Percentiles rank a stretch among this genome's conserved stretches.
phyloP scores from a whole-genome alignment of 805 yeast species.

The Candida methanosorbosa region DNA sequence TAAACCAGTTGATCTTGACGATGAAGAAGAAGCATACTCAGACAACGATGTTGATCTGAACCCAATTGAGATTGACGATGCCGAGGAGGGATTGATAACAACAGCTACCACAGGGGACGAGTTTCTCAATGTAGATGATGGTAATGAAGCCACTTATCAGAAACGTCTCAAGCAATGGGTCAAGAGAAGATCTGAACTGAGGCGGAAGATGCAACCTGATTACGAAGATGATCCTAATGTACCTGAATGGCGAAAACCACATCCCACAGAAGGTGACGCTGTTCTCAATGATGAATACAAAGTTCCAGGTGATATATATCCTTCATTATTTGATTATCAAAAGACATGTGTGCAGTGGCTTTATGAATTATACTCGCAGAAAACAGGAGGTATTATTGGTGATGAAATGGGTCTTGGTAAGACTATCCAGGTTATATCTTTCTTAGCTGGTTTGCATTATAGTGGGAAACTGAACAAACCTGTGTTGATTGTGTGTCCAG shows the following conservation, averaged over 20 bases:
- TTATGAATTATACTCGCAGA: constrained; percentile 85
- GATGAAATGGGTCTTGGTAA: constrained; percentile 99
- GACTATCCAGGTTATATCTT: constrained; percentile 87
- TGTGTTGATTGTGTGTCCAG: constrained; percentile 85
- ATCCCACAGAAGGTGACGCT: constrained; percentile 73
- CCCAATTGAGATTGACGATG: constrained; percentile 7
- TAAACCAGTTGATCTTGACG: constrained; percentile 1
- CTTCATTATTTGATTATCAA: constrained; percentile 84
- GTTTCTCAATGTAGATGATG: constrained; percentile 61
- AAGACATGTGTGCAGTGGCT: constrained; percentile 97
- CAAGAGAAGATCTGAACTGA: constrained; percentile 35
- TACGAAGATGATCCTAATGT: constrained; percentile 16
- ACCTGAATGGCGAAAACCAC: constrained; percentile 67
- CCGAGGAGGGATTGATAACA: constrained; percentile 1
- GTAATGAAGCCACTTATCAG: constrained; percentile 61
- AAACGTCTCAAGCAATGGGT: constrained; percentile 56
- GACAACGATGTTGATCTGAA: constrained; percentile 12
- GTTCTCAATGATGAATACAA: constrained; percentile 57
- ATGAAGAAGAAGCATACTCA: constrained; percentile 1
- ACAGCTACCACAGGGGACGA: constrained; percentile 2
- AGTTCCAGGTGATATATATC: constrained; percentile 87
- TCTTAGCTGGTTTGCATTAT: constrained; percentile 84
- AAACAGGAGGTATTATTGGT: constrained; percentile 91
- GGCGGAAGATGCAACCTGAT: constrained; percentile 23
- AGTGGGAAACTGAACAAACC: constrained; percentile 71